Evolutionary conservation across 2,329 filamentous ascomycete genomes (phyloP).

Genomic region (Zymoseptoria brevis): DNA sequence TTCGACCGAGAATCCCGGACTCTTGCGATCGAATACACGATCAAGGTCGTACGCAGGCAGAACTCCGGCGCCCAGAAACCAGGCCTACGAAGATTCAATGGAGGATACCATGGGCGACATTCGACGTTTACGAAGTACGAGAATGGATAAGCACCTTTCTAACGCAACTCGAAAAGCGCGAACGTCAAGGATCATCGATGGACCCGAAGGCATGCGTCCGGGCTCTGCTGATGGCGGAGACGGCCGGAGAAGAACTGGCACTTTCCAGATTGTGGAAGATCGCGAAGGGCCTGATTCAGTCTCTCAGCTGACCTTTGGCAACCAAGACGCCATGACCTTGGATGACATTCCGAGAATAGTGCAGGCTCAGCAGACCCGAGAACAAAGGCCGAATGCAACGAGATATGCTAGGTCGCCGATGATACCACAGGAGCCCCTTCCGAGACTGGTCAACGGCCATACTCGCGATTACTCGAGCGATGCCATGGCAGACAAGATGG

Average conservation of each 20-base stretch:
- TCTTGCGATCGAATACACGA: conserved; percentile 57
- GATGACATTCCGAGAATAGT: conserved; percentile 96
- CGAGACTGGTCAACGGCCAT: conserved; percentile 61
- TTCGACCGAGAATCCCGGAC: conserved; percentile 39
- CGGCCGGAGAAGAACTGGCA: conserved; percentile 35
- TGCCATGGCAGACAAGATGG: conserved; percentile 42
- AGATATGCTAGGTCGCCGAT: conserved; percentile 64
- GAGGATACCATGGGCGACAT: conserved; percentile 97
- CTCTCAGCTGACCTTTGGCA: conserved; percentile 77
- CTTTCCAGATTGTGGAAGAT: conserved; percentile 74
- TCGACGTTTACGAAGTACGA: conserved; percentile 79
- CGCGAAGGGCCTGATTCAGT: conserved; percentile 57
- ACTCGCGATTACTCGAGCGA: conserved; percentile 58
- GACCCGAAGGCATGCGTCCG: conserved; percentile 65
- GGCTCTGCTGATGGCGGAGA: conserved; percentile 58
- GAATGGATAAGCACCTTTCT: conserved; percentile 88
- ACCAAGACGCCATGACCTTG: conserved; percentile 83
- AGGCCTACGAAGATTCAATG: conserved; percentile 59
- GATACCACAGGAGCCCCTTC: conserved; percentile 57
- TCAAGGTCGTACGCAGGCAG: conserved; percentile 67
- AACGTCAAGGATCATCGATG: conserved; percentile 87
- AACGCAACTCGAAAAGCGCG: conserved; percentile 86
- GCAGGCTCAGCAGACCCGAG: conserved; percentile 86
- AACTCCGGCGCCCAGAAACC: conserved; percentile 44
- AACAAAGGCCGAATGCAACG: conserved; percentile 75